These are phyloP conservation scores for Penicillium sp. DNA, from an alignment of 2,329 filamentous ascomycete species.

Conservation along the genomic window DNA sequence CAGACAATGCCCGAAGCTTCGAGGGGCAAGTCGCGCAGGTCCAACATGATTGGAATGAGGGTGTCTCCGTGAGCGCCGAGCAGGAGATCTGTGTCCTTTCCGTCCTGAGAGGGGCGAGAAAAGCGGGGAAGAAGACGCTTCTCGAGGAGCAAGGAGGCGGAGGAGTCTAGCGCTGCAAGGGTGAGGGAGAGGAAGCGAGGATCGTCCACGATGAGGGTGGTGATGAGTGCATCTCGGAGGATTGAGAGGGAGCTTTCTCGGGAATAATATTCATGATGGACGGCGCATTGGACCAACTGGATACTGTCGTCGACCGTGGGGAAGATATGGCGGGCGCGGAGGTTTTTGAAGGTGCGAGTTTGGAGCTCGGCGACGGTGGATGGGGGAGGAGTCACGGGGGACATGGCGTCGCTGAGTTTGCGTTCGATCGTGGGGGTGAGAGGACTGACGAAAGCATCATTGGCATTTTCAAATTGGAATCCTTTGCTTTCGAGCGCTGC, in stretches of 20 bases:
- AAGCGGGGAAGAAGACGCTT: slow-evolving; percentile 55
- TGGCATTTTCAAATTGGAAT: slow-evolving; percentile 71
- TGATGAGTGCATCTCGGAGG: slow-evolving; percentile 35
- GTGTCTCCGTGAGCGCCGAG: slow-evolving; percentile 65
- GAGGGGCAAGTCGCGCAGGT: slow-evolving; percentile 71
- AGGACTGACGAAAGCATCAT: slow-evolving; percentile 58
- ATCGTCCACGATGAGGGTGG: slow-evolving; percentile 33
- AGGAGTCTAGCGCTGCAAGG: slow-evolving; percentile 40
- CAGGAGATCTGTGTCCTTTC: slow-evolving; percentile 57
- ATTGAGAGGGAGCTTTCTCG: slow-evolving; percentile 34
- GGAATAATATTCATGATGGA: slow-evolving; percentile 45
- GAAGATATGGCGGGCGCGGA: slow-evolving; percentile 69
- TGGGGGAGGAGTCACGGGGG: slow-evolving; percentile 67
- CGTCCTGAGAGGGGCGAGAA: slow-evolving; percentile 53
- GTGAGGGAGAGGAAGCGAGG: slow-evolving; percentile 48
- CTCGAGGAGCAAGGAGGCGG: slow-evolving; percentile 43
- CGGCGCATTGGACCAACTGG: slow-evolving; percentile 76
- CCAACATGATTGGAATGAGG: slow-evolving; percentile 80
- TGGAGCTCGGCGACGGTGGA: slow-evolving; percentile 74
- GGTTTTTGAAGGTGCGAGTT: slow-evolving; percentile 70
- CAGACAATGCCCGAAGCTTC: slow-evolving; percentile 94
- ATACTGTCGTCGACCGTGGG: slow-evolving; percentile 65
- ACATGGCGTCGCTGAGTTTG: slow-evolving; percentile 20
- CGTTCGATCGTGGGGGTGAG: slow-evolving; percentile 33
- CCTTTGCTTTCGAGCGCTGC: slow-evolving; percentile 70